phyloP scores from a whole-genome alignment of 805 yeast species.

The Barnettozyma salicaria region DNA sequence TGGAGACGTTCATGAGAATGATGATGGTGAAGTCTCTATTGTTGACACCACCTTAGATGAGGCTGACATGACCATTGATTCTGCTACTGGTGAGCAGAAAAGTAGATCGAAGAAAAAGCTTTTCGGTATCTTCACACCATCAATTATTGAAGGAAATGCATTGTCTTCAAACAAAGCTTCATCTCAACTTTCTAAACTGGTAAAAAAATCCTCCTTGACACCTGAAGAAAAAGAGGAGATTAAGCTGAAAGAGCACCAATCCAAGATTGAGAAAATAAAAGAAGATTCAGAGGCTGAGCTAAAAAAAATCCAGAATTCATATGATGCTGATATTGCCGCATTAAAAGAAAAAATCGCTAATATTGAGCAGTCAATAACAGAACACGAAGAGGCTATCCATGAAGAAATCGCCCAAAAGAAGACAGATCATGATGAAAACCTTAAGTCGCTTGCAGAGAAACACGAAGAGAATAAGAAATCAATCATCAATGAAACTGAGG shows the following conservation, averaged over 20 bases:
- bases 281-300: slow-evolving; percentile 14
- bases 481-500: slow-evolving; percentile 22
- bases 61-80: too few relatives aligned
- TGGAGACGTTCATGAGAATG: too few relatives aligned
- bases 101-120: slow-evolving; percentile 8
- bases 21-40: too few relatives aligned
- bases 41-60: too few relatives aligned
- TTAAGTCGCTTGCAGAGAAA: slow-evolving; percentile 19
- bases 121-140: slow-evolving; percentile 11
- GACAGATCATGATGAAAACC: slow-evolving; percentile 13
- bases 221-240: slow-evolving; percentile 19
- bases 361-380: slow-evolving; percentile 18
- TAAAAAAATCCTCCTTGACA: slow-evolving; percentile 14
- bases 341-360: slow-evolving; percentile 20
- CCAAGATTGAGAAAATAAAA: slow-evolving; percentile 16
- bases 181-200: not conserved
- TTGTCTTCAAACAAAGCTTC: not conserved
- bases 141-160: not conserved
- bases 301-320: slow-evolving; percentile 18
- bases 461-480: slow-evolving; percentile 21
- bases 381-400: slow-evolving; percentile 11
- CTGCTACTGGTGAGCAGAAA: not conserved
- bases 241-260: slow-evolving; percentile 15
- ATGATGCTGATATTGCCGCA: slow-evolving; percentile 19
- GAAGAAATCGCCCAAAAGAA: slow-evolving; percentile 17